Percentiles rank a stretch among this genome's conserved stretches.
Evolutionary conservation across 176 grass and related monocot species (phyloP).

Genomic region (Eleusine indica): DNA sequence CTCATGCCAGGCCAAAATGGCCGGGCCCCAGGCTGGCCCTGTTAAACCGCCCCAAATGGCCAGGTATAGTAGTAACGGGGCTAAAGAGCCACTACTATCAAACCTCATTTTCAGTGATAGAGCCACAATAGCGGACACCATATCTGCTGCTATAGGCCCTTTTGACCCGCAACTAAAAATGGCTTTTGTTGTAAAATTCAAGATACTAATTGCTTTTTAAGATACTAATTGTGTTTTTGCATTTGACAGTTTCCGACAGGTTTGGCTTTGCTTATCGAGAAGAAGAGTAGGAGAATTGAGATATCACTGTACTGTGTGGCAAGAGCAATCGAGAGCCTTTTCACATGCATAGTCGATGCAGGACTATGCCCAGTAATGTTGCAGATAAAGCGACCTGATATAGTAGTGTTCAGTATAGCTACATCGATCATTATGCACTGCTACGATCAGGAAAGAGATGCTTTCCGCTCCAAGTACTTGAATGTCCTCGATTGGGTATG

Average conservation of each 20-base stretch:
- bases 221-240: slow-evolving; percentile 37
- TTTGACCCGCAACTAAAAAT: too few relatives aligned
- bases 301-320: slow-evolving; percentile 90
- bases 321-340: slow-evolving; percentile 89
- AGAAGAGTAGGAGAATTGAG: slow-evolving; percentile 88
- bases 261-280: slow-evolving; percentile 87
- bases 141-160: too few relatives aligned
- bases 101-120: too few relatives aligned
- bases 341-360: slow-evolving; percentile 72
- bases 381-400: slow-evolving; percentile 76
- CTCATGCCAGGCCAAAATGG: too few relatives aligned
- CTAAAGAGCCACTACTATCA: too few relatives aligned
- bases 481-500: slow-evolving; percentile 98
- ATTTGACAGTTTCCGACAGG: slow-evolving; percentile 72
- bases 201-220: slow-evolving; percentile 34
- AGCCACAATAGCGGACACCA: too few relatives aligned
- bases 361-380: slow-evolving; percentile 67
- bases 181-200: background rate
- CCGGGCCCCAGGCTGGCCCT: too few relatives aligned
- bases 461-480: slow-evolving; percentile 88
- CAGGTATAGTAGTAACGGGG: too few relatives aligned
- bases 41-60: too few relatives aligned
- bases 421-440: slow-evolving; percentile 96
- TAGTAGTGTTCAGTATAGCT: slow-evolving; percentile 79
- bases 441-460: slow-evolving; percentile 87